These are phyloP conservation scores for Podaxis pistillaris DNA, from an alignment of 768 basidiomycete species.

Conservation along the genomic window DNA sequence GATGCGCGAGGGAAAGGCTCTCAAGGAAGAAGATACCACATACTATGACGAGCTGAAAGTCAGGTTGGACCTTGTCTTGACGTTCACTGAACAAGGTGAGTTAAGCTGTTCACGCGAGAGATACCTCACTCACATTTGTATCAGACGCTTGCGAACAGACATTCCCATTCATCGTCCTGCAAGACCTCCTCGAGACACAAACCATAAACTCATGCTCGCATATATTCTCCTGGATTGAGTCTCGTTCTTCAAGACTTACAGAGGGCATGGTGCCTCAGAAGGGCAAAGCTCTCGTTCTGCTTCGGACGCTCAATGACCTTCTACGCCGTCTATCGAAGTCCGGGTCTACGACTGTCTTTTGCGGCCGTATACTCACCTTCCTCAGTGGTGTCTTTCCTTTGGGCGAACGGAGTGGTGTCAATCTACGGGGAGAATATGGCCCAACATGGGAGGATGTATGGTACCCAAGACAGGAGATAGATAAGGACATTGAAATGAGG, in stretches of 20 bases:
- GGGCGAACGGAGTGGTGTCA: slow-evolving; percentile 89
- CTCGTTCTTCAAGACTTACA: slow-evolving; percentile 65
- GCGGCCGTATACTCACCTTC: slow-evolving; percentile 86
- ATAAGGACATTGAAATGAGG: slow-evolving; percentile 29
- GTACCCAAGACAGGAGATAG: slow-evolving; percentile 26
- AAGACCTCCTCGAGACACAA: slow-evolving; percentile 83
- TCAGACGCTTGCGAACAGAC: slow-evolving; percentile 76
- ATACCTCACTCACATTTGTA: neutral
- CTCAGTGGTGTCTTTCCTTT: slow-evolving; percentile 83
- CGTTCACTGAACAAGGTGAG: slow-evolving; percentile 76
- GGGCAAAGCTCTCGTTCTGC: slow-evolving; percentile 81
- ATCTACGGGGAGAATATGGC: slow-evolving; percentile 85
- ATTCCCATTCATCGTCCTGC: slow-evolving; percentile 71
- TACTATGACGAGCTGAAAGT: slow-evolving; percentile 65
- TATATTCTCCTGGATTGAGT: slow-evolving; percentile 87
- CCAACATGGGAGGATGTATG: slow-evolving; percentile 72
- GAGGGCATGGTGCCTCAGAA: slow-evolving; percentile 81
- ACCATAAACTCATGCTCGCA: slow-evolving; percentile 84
- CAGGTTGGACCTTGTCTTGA: slow-evolving; percentile 70
- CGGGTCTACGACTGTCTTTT: slow-evolving; percentile 81
- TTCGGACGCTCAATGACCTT: slow-evolving; percentile 85
- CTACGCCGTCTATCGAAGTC: slow-evolving; percentile 85
- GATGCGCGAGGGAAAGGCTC: slow-evolving; percentile 66
- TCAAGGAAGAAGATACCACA: slow-evolving; percentile 45
- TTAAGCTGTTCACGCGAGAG: slow-evolving; percentile 4